These are phyloP conservation scores for Mycena galericulata DNA, from an alignment of 768 basidiomycete species.

Conservation along the genomic window DNA sequence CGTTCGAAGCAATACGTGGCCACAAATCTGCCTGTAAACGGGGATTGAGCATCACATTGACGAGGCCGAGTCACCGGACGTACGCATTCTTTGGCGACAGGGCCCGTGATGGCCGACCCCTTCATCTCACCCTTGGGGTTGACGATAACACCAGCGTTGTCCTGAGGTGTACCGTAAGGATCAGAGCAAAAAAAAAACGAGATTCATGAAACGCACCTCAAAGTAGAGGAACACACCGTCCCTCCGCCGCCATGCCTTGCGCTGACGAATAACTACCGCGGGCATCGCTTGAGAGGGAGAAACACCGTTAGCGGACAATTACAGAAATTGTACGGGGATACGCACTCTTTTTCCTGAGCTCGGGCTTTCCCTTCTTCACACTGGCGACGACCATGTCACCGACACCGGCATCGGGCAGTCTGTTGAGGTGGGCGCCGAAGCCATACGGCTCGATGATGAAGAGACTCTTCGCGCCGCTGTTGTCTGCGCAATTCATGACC, in stretches of 20 bases:
- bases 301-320: not conserved
- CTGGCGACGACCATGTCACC: conserved; percentile 97
- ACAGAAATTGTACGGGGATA: conserved; percentile 29
- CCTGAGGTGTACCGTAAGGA: conserved; percentile 53
- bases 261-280: conserved; percentile 95
- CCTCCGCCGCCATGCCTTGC: conserved; percentile 97
- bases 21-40: conserved; percentile 87
- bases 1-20: conserved; percentile 99
- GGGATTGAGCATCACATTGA: not conserved
- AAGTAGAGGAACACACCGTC: conserved; percentile 99
- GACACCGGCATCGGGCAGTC: conserved; percentile 95
- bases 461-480: conserved; percentile 97
- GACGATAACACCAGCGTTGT: conserved; percentile 97
- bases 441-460: conserved; percentile 96
- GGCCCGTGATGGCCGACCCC: conserved; percentile 96
- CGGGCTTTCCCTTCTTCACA: conserved; percentile 99
- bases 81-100: conserved; percentile 99
- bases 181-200: not conserved
- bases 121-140: conserved; percentile 99
- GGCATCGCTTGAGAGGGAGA: conserved; percentile 83
- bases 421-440: conserved; percentile 95
- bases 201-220: conserved; percentile 65
- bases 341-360: conserved; percentile 99
- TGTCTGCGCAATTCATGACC: conserved; percentile 98
- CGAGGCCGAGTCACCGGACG: conserved; percentile 47